Percentiles rank a stretch among this genome's conserved stretches.
Conservation (phyloP, 2,329 filamentous ascomycete species). For the Ilyonectria mors-panacis region DNA sequence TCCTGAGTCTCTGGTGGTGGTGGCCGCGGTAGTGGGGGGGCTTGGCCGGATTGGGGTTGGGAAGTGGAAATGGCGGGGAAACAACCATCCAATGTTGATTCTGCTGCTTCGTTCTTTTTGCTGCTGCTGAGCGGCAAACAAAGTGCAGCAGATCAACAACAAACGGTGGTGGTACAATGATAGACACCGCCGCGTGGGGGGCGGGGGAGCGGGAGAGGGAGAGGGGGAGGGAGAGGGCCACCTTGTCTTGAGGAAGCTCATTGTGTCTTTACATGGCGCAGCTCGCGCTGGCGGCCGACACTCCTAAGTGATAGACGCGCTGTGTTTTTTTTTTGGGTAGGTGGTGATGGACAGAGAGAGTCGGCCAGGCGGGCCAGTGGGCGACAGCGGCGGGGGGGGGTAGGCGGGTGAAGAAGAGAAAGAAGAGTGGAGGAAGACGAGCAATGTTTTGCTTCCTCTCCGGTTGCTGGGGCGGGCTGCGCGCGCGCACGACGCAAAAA, state of each 20-base stretch:
- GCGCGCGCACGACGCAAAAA: conserved; percentile 20
- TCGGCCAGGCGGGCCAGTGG: conserved; percentile 20
- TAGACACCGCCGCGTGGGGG: conserved; percentile 7
- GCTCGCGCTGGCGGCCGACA: conserved; percentile 43
- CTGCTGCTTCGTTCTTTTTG: conserved; percentile 22
- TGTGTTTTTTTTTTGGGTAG: background rate
- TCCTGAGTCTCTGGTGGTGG: conserved; percentile 32
- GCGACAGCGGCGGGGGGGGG: conserved; percentile 18
- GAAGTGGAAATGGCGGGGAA: conserved; percentile 49
- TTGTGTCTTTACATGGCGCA: conserved; percentile 56
- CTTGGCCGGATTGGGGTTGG: conserved; percentile 49
- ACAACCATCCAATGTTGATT: conserved; percentile 41
- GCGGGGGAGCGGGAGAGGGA: conserved; percentile 9
- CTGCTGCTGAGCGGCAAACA: conserved; percentile 18
- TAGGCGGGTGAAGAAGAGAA: conserved; percentile 16
- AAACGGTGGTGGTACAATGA: conserved; percentile 3
- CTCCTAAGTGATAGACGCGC: conserved; percentile 16
- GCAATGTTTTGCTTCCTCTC: conserved; percentile 20
- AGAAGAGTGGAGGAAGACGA: conserved; percentile 15
- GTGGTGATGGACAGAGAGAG: conserved; percentile 18
- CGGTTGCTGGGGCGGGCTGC: conserved; percentile 13
- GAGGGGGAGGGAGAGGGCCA: conserved; percentile 46
- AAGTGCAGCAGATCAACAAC: conserved; percentile 15
- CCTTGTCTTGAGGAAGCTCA: conserved; percentile 64
- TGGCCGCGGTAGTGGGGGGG: conserved; percentile 47